phyloP scores from a whole-genome alignment of 257 asterid species.

The Penstemon davidsonii region DNA sequence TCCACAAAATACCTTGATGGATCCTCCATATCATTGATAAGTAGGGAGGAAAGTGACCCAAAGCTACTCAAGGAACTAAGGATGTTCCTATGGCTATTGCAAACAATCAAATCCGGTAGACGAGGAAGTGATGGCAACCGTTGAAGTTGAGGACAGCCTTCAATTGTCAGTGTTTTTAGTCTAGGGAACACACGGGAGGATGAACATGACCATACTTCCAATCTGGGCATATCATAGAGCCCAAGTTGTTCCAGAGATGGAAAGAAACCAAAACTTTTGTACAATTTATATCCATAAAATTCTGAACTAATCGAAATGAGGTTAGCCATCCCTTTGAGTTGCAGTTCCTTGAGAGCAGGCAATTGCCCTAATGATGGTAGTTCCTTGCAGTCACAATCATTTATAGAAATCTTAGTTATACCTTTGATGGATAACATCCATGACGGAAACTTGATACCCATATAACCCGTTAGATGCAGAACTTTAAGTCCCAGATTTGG shows the following conservation, averaged over 20 bases:
- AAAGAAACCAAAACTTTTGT: not conserved
- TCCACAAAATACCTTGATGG: not conserved
- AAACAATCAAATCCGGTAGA: conserved; percentile 15
- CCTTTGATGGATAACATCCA: conserved; percentile 13
- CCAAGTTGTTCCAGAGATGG: conserved; percentile 22
- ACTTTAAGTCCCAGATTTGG: conserved; percentile 22
- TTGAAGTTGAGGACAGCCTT: conserved; percentile 22
- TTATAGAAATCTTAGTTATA: conserved; percentile 25
- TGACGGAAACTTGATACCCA: conserved; percentile 1
- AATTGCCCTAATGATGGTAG: conserved; percentile 25
- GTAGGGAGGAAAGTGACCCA: conserved; percentile 20
- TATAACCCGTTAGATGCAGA: conserved; percentile 20
- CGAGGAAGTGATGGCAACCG: conserved; percentile 24
- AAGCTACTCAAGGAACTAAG: conserved; percentile 2
- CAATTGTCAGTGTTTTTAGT: conserved; percentile 21
- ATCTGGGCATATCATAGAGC: conserved; percentile 23
- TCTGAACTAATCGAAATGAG: not conserved
- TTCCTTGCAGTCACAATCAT: conserved; percentile 11
- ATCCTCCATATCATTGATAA: conserved; percentile 13
- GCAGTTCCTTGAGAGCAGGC: conserved; percentile 20
- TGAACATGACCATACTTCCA: conserved; percentile 2
- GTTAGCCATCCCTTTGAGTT: conserved; percentile 18
- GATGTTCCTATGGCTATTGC: not conserved
- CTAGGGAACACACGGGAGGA: not conserved
- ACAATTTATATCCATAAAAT: not conserved